phyloP scores from a whole-genome alignment of 805 yeast species.

The Kodamaea neixiangensis region DNA sequence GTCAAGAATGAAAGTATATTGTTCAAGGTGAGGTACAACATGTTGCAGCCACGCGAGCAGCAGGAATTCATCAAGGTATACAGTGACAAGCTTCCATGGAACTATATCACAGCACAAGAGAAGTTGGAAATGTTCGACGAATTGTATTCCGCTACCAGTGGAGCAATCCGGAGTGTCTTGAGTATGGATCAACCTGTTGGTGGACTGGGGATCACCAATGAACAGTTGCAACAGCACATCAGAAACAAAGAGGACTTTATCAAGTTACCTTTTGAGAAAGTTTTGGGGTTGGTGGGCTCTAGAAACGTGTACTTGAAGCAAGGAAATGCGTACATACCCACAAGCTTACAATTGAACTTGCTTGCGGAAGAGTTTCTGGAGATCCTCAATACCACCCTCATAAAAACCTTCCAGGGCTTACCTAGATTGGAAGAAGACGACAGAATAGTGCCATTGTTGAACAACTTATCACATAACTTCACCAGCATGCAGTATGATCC shows the following conservation, averaged over 20 bases:
- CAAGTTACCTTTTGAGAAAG: constrained; percentile 85
- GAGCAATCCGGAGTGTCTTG: constrained; percentile 40
- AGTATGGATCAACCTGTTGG: constrained; percentile 21
- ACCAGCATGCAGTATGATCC: constrained; percentile 54
- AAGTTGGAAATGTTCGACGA: constrained; percentile 49
- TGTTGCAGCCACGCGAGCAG: constrained; percentile 66
- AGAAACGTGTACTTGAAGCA: constrained; percentile 64
- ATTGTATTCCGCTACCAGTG: constrained; percentile 56
- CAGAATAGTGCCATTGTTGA: constrained; percentile 78
- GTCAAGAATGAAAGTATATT: constrained; percentile 72
- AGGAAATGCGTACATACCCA: constrained; percentile 86
- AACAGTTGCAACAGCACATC: constrained; percentile 52
- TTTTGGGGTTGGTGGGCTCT: constrained; percentile 72
- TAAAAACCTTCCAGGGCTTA: constrained; percentile 70
- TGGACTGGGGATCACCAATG: constrained; percentile 38
- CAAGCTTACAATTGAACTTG: constrained; percentile 71
- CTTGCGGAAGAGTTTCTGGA: constrained; percentile 68
- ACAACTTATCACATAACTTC: constrained; percentile 64
- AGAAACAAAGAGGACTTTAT: constrained; percentile 62
- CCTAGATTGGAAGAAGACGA: constrained; percentile 92
- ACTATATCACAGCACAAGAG: constrained; percentile 64
- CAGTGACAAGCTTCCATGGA: constrained; percentile 68
- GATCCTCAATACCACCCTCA: constrained; percentile 51
- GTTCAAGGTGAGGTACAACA: constrained; percentile 70
- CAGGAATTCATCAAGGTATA: constrained; percentile 61